These are phyloP conservation scores for Besnoitia besnoiti DNA, from an alignment of 169 alveolate species.

Conservation along the genomic window DNA sequence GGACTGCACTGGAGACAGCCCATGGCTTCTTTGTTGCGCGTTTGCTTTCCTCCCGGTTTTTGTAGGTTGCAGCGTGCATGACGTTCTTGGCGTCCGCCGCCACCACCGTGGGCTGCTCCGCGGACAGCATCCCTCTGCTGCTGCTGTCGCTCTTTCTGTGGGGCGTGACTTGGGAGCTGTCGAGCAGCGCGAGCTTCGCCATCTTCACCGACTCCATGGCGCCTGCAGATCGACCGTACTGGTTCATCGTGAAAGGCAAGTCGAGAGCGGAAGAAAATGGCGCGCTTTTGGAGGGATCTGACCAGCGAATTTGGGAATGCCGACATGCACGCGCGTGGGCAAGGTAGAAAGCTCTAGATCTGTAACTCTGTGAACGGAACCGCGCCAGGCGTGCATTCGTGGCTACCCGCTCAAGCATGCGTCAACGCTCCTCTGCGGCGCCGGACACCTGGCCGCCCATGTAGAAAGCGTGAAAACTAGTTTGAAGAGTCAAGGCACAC, in stretches of 20 bases:
- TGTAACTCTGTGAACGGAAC: no score
- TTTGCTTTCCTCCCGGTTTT: neutral
- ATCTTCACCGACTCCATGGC: conserved; percentile 61
- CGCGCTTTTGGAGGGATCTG: neutral
- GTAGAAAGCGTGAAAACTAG: no score
- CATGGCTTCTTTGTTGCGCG: neutral
- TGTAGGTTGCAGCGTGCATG: neutral
- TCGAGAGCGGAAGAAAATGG: neutral
- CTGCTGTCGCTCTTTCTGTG: conserved; percentile 37
- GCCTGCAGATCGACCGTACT: conserved; percentile 35
- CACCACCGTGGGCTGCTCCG: conserved; percentile 16
- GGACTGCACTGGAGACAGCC: neutral
- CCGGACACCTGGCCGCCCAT: no score
- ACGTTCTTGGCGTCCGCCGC: conserved; percentile 21
- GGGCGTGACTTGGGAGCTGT: conserved; percentile 40
- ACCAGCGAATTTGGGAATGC: neutral
- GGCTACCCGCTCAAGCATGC: no score
- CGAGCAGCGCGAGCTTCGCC: conserved; percentile 43
- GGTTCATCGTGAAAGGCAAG: conserved; percentile 42
- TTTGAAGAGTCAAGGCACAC: no score
- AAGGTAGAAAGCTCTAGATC: neutral
- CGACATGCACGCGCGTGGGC: neutral
- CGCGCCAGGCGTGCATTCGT: no score
- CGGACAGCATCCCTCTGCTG: neutral
- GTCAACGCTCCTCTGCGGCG: no score